These are phyloP conservation scores for Plantago coronopus DNA, from an alignment of 305 asterid genomes.

Conservation along the genomic window DNA sequence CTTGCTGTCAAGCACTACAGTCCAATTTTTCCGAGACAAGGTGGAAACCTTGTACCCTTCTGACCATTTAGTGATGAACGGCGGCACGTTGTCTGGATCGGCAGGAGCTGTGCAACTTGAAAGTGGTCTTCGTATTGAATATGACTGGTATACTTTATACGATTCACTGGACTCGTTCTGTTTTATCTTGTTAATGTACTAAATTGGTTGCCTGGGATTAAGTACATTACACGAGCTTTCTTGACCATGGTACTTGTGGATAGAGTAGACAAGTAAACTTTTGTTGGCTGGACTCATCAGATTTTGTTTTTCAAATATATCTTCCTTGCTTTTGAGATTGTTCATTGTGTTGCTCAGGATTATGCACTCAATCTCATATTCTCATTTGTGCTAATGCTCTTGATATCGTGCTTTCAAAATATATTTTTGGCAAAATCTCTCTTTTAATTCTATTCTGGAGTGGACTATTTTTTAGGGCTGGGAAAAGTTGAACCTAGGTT, in stretches of 20 bases:
- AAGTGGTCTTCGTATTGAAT: constrained; percentile 81
- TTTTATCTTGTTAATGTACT: constrained; percentile 13
- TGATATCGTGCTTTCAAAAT: constrained; percentile 3
- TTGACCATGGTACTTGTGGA: background rate
- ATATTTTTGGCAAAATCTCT: constrained; percentile 8
- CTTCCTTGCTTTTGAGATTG: background rate
- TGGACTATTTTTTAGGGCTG: background rate
- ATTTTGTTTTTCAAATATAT: background rate
- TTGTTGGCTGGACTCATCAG: background rate
- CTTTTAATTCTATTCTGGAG: constrained; percentile 1
- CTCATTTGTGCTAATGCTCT: constrained; percentile 3
- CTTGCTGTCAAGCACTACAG: constrained; percentile 66
- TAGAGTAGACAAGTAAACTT: background rate
- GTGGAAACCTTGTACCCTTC: constrained; percentile 68
- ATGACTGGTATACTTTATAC: constrained; percentile 69
- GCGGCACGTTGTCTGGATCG: constrained; percentile 37
- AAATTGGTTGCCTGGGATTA: background rate
- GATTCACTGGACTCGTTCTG: constrained; percentile 21
- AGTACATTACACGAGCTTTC: background rate
- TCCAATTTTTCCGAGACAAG: constrained; percentile 69
- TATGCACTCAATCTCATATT: constrained; percentile 11
- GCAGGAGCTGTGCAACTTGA: constrained; percentile 81
- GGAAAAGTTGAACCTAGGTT: constrained; percentile 10
- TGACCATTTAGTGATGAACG: constrained; percentile 53
- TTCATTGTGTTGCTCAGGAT: background rate